Evolutionary conservation across 2,329 filamentous ascomycete species (phyloP).

Genomic region (Scedosporium dehoogii): DNA sequence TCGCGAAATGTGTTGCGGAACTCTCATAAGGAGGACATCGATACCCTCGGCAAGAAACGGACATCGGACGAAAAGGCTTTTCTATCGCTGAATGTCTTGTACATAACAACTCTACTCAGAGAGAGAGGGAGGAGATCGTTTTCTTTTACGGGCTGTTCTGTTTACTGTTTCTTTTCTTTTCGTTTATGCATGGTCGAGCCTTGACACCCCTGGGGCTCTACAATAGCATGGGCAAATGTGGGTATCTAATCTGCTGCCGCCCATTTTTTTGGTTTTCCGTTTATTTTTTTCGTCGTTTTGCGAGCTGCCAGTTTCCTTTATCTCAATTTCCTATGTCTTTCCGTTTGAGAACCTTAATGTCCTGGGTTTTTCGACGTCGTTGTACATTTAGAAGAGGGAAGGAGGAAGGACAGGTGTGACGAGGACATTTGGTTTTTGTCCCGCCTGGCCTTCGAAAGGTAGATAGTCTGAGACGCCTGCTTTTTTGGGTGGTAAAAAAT

Average conservation of each 20-base stretch:
- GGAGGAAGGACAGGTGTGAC: not conserved
- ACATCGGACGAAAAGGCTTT: not conserved
- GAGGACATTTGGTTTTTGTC: not conserved
- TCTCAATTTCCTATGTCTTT: not conserved
- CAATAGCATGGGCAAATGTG: not conserved
- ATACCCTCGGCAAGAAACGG: not conserved
- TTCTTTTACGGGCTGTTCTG: not conserved
- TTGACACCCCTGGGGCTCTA: conserved; percentile 1
- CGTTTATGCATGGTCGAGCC: not conserved
- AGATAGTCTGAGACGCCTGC: not conserved
- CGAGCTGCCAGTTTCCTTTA: not conserved
- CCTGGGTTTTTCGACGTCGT: not conserved
- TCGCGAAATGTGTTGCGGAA: conserved; percentile 30
- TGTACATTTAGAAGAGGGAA: conserved; percentile 1
- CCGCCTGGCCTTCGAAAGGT: not conserved
- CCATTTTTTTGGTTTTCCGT: not conserved
- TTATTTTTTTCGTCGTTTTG: not conserved
- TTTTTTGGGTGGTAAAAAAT: not conserved
- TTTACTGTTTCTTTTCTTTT: not conserved
- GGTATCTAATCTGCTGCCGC: not conserved
- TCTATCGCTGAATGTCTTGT: not conserved
- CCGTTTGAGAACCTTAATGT: not conserved
- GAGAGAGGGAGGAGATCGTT: not conserved
- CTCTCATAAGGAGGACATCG: conserved; percentile 14
- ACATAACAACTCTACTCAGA: not conserved